phyloP scores from a whole-genome alignment of 768 basidiomycete species.

The Suillus lakei region DNA sequence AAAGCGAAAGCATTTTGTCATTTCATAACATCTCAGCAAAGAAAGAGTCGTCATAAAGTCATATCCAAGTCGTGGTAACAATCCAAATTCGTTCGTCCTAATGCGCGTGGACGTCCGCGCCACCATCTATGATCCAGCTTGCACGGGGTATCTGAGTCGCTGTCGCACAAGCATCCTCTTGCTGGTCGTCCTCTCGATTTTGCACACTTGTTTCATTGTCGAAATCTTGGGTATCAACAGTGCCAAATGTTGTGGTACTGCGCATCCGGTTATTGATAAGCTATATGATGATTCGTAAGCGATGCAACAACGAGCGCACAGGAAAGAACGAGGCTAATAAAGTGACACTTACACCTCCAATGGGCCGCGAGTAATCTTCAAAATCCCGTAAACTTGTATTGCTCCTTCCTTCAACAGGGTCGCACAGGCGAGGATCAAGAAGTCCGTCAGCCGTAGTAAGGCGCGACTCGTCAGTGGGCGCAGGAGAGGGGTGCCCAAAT shows the following conservation, averaged over 20 bases:
- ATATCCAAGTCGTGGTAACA: background rate
- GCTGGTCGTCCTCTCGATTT: slow-evolving; percentile 4
- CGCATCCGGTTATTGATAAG: slow-evolving; percentile 34
- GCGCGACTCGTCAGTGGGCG: slow-evolving; percentile 29
- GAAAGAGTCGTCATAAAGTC: background rate
- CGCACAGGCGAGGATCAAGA: slow-evolving; percentile 32
- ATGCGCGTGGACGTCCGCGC: background rate
- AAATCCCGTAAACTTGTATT: slow-evolving; percentile 35
- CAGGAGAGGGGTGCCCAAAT: slow-evolving; percentile 25
- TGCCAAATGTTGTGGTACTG: slow-evolving; percentile 39
- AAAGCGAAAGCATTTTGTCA: background rate
- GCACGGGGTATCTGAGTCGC: slow-evolving; percentile 9
- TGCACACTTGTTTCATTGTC: slow-evolving; percentile 12
- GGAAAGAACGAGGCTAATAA: background rate
- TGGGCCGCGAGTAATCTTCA: slow-evolving; percentile 39
- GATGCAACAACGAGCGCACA: background rate
- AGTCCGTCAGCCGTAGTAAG: slow-evolving; percentile 28
- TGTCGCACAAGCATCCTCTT: slow-evolving; percentile 17
- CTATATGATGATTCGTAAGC: slow-evolving; percentile 11
- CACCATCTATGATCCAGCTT: slow-evolving; percentile 18
- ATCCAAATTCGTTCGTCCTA: background rate
- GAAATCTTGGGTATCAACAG: slow-evolving; percentile 26
- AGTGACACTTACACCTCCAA: slow-evolving; percentile 30
- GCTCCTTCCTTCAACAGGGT: slow-evolving; percentile 24
- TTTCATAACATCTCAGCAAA: slow-evolving; percentile 2